phyloP scores from a whole-genome alignment of 116 monocot species.

The Zostera marina region DNA sequence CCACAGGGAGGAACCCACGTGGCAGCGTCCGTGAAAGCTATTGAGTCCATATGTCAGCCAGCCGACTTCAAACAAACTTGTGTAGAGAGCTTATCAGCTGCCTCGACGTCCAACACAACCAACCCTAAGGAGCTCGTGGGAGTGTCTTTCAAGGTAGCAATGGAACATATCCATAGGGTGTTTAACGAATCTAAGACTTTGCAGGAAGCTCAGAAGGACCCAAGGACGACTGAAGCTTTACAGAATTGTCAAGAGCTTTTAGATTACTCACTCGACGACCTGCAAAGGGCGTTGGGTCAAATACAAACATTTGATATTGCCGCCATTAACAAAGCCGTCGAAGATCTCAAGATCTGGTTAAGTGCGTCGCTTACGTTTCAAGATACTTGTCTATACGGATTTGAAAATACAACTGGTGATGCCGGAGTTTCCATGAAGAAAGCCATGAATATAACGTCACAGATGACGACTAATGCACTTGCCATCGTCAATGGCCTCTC shows the following conservation, averaged over 20 bases:
- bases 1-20: background rate
- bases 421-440: constrained; percentile 32
- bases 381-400: constrained; percentile 63
- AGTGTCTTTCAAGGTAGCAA: constrained; percentile 23
- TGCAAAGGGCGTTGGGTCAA: constrained; percentile 26
- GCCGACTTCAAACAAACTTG: constrained; percentile 39
- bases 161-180: constrained; percentile 16
- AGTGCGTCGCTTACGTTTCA: constrained; percentile 48
- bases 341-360: constrained; percentile 50
- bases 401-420: constrained; percentile 27
- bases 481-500: constrained; percentile 34
- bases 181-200: constrained; percentile 26
- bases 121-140: constrained; percentile 27
- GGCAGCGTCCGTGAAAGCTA: constrained; percentile 26
- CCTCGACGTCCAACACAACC: constrained; percentile 24
- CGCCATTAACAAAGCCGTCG: constrained; percentile 17
- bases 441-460: constrained; percentile 33
- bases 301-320: constrained; percentile 14
- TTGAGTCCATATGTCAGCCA: constrained; percentile 36
- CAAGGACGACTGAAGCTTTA: constrained; percentile 13
- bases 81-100: constrained; percentile 16
- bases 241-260: constrained; percentile 37
- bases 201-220: constrained; percentile 15
- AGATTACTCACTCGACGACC: constrained; percentile 46
- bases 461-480: constrained; percentile 49